Evolutionary conservation across 2,329 filamentous ascomycete genomes (phyloP).

Genomic region (Arthrobotrys pseudoclavata): DNA sequence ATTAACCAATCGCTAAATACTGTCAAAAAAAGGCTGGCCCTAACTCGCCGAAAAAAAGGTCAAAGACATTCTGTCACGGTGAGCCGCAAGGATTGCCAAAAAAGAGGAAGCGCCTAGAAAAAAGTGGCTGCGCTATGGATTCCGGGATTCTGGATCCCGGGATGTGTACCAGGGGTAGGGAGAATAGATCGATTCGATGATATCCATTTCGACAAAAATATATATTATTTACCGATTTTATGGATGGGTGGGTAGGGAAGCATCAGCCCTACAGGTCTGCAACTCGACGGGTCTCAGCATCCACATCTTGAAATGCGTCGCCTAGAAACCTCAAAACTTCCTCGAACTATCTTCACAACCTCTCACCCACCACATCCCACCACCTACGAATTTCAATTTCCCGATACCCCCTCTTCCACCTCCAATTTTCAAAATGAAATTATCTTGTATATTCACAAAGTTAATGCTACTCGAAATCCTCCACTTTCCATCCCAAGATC

Average conservation of each 20-base stretch:
- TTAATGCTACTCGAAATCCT: neutral
- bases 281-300: neutral
- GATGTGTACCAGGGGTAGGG: neutral
- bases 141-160: conserved; percentile 1
- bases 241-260: neutral
- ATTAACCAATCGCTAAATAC: conserved; percentile 36
- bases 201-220: conserved; percentile 38
- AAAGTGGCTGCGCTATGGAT: neutral
- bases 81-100: neutral
- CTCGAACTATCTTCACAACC: too few species aligned
- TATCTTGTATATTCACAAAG: neutral
- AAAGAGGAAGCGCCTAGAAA: neutral
- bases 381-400: neutral
- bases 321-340: neutral
- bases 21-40: conserved; percentile 13
- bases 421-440: neutral
- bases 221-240: neutral
- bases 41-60: conserved; percentile 5
- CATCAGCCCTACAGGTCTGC: conserved; percentile 29
- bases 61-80: neutral
- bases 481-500: neutral
- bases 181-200: conserved; percentile 32
- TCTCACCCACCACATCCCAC: neutral
- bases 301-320: too few species aligned
- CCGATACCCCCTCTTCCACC: neutral